These are phyloP conservation scores for Phytophthora rubi DNA, from an alignment of 352 stramenopile species.

Conservation along the genomic window DNA sequence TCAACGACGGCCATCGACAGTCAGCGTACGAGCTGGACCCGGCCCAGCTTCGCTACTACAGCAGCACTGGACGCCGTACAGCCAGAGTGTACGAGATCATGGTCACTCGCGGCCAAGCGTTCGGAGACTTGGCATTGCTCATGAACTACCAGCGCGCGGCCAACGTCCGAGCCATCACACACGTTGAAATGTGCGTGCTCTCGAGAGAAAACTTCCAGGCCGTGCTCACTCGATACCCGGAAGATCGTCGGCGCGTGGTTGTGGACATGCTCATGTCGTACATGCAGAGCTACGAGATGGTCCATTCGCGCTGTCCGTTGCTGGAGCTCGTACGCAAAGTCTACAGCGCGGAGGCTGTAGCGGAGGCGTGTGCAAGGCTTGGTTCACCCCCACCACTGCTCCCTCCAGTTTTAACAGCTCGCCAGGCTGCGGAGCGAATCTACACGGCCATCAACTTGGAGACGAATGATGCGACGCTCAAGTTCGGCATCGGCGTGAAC, in stretches of 20 bases:
- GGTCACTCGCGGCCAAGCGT: slow-evolving; percentile 40
- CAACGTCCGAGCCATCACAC: slow-evolving; percentile 50
- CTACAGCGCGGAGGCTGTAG: slow-evolving; percentile 30
- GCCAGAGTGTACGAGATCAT: slow-evolving; percentile 19
- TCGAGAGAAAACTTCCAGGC: slow-evolving; percentile 45
- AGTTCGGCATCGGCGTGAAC: slow-evolving; percentile 37
- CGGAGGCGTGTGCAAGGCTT: slow-evolving; percentile 24
- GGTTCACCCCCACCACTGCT: slow-evolving; percentile 9
- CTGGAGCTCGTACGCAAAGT: slow-evolving; percentile 36
- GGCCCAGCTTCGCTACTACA: slow-evolving; percentile 27
- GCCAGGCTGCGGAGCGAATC: slow-evolving; percentile 31
- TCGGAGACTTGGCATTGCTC: slow-evolving; percentile 60
- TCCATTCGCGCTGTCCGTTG: slow-evolving; percentile 27
- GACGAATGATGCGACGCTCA: slow-evolving; percentile 32
- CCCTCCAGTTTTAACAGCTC: slow-evolving; percentile 17
- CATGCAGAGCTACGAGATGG: slow-evolving; percentile 40
- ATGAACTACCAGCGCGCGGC: slow-evolving; percentile 60
- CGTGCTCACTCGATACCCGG: slow-evolving; percentile 42
- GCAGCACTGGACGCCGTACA: slow-evolving; percentile 4
- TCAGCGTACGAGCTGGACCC: slow-evolving; percentile 32
- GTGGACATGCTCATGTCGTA: slow-evolving; percentile 40
- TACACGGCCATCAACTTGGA: slow-evolving; percentile 39
- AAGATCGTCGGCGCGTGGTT: slow-evolving; percentile 38
- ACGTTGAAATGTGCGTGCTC: slow-evolving; percentile 65
- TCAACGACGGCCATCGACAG: slow-evolving; percentile 21